phyloP scores from a whole-genome alignment of 192 early-diverging fungal genomes.

The Gaertneriomyces sp. region DNA sequence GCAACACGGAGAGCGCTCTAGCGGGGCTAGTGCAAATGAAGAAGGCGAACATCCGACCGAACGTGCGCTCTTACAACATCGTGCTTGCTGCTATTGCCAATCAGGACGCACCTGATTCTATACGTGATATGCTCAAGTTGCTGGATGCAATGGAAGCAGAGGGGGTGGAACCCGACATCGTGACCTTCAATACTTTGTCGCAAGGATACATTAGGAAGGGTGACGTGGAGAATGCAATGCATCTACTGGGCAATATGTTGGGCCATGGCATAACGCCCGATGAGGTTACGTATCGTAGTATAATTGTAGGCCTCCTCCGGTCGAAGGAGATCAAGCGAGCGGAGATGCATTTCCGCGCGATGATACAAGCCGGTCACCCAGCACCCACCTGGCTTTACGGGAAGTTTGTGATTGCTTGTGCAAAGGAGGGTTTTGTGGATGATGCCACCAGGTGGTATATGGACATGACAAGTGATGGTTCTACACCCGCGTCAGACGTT shows the following conservation, averaged over 20 bases:
- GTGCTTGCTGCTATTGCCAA: constrained; percentile 8
- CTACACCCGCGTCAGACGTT: background rate
- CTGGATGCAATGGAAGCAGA: constrained; percentile 16
- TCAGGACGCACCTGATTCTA: background rate
- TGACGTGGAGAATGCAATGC: constrained; percentile 23
- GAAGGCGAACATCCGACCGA: constrained; percentile 1
- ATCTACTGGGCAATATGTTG: constrained; percentile 20
- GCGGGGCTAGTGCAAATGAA: constrained; percentile 14
- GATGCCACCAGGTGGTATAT: constrained; percentile 16
- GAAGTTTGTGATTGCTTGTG: constrained; percentile 4
- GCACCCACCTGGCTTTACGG: constrained; percentile 6
- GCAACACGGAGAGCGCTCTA: constrained; percentile 9
- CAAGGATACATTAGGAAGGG: constrained; percentile 20
- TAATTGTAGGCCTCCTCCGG: constrained; percentile 18
- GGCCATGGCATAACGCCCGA: constrained; percentile 18
- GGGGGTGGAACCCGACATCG: constrained; percentile 19
- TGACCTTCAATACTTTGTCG: constrained; percentile 35
- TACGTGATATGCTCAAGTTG: background rate
- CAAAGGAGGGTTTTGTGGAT: background rate
- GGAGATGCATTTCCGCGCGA: constrained; percentile 24
- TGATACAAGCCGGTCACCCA: constrained; percentile 15
- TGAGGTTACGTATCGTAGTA: constrained; percentile 12
- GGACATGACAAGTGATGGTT: background rate
- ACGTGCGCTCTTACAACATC: constrained; percentile 20
- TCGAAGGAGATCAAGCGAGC: constrained; percentile 7